Percentiles rank a stretch among this genome's conserved stretches.
These are phyloP conservation scores for Coemansia sp. DNA, from an alignment of 192 early-diverging fungal species.

Conservation along the genomic window DNA sequence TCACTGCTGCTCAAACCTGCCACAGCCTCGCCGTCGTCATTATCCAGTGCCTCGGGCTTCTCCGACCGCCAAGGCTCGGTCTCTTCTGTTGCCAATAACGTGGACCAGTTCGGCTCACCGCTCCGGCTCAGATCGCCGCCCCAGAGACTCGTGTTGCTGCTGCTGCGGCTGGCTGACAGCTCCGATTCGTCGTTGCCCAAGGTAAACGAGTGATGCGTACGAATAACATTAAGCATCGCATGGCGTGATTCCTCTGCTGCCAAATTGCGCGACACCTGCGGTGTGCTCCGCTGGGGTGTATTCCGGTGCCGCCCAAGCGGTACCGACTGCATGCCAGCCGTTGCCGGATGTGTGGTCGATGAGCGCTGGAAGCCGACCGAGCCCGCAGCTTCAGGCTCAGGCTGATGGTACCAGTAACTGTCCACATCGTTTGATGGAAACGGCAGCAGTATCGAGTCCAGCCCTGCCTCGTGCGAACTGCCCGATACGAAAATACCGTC, in stretches of 20 bases:
- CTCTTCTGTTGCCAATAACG: slow-evolving; percentile 4
- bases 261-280: slow-evolving; percentile 3
- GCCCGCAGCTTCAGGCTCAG: slow-evolving; percentile 2
- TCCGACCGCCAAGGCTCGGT: slow-evolving; percentile 12
- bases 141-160: neutral
- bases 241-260: slow-evolving; percentile 27
- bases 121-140: neutral
- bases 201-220: slow-evolving; percentile 13
- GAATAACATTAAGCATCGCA: slow-evolving; percentile 38
- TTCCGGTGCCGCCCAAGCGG: neutral
- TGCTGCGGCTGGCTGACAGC: too few species aligned
- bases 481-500: neutral
- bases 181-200: neutral
- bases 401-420: slow-evolving; percentile 57
- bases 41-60: slow-evolving; percentile 21
- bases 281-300: neutral
- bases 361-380: neutral
- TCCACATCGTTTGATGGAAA: slow-evolving; percentile 53
- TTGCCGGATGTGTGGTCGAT: slow-evolving; percentile 8
- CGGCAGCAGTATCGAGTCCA: slow-evolving; percentile 11
- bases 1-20: neutral
- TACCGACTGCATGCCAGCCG: neutral
- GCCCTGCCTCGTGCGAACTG: neutral
- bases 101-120: slow-evolving; percentile 20
- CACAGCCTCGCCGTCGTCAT: slow-evolving; percentile 1